Percentiles rank a stretch among this genome's conserved stretches.
Conservation (phyloP, 2,329 filamentous ascomycete species). For the Trichoderma semiorbis region DNA sequence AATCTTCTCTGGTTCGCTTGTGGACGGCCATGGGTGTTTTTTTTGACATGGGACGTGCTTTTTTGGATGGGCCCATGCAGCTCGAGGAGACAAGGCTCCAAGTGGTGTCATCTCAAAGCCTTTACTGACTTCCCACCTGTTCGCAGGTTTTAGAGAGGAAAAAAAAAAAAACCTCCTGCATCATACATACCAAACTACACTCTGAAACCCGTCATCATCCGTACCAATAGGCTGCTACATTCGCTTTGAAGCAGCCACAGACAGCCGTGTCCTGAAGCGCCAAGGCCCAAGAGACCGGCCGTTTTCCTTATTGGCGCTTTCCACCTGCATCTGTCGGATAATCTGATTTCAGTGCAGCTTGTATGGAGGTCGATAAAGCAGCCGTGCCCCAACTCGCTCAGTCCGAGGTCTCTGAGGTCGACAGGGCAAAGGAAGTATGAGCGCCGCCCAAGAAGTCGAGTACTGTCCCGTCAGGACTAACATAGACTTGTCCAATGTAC, state of each 20-base stretch:
- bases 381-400: conserved; percentile 29
- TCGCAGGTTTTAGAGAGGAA: conserved; percentile 30
- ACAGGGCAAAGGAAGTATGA: conserved; percentile 42
- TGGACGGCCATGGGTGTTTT: conserved; percentile 13
- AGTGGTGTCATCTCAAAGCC: conserved; percentile 27
- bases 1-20: conserved; percentile 19
- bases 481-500: conserved; percentile 37
- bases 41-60: conserved; percentile 19
- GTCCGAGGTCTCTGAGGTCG: conserved; percentile 24
- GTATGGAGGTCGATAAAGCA: conserved; percentile 36
- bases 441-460: conserved; percentile 34
- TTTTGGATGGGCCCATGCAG: conserved; percentile 15
- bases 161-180: conserved; percentile 32
- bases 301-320: conserved; percentile 19
- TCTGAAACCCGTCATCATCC: conserved; percentile 13
- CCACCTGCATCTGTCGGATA: conserved; percentile 34
- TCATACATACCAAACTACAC: conserved; percentile 26
- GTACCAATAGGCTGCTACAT: conserved; percentile 18
- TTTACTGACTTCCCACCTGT: conserved; percentile 32
- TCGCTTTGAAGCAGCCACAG: conserved; percentile 17
- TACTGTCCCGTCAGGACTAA: conserved; percentile 40
- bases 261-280: conserved; percentile 15
- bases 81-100: conserved; percentile 14
- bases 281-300: conserved; percentile 22
- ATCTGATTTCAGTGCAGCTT: conserved; percentile 31